Evolutionary conservation across 305 asterid genomes (phyloP).

Genomic region (Fraxinus baroniana): DNA sequence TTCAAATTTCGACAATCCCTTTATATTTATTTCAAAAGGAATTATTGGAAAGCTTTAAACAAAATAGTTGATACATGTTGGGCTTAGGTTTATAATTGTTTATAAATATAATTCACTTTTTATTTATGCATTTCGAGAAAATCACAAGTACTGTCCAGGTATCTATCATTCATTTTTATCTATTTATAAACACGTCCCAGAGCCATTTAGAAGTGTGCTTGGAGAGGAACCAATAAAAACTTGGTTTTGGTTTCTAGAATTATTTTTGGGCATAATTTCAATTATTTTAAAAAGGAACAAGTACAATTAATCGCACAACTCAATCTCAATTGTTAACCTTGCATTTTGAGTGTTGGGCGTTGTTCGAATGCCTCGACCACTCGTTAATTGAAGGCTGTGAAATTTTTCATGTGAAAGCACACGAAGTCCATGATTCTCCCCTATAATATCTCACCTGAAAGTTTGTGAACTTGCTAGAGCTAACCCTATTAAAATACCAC

Average conservation of each 20-base stretch:
- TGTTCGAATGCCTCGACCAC: neutral
- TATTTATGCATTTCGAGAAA: too few species aligned
- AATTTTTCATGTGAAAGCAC: neutral
- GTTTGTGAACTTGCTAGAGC: neutral
- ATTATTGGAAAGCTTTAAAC: neutral
- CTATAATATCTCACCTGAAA: neutral
- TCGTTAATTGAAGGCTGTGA: neutral
- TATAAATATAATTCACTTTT: too few species aligned
- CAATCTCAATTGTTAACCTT: neutral
- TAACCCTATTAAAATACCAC: neutral
- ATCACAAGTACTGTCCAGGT: neutral
- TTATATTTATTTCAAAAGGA: too few species aligned
- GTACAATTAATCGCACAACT: neutral
- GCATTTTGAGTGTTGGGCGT: neutral
- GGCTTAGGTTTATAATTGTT: neutral
- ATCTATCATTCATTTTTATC: neutral
- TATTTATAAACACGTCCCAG: neutral
- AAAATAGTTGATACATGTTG: neutral
- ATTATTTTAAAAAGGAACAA: neutral
- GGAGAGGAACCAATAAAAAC: neutral
- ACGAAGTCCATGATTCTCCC: neutral
- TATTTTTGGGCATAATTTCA: neutral
- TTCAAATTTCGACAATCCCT: neutral
- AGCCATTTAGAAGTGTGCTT: neutral
- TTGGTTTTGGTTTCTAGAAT: neutral